These are phyloP conservation scores for Sugiyamaella sp. DNA, from an alignment of 1,139 yeast genomes.

Conservation along the genomic window DNA sequence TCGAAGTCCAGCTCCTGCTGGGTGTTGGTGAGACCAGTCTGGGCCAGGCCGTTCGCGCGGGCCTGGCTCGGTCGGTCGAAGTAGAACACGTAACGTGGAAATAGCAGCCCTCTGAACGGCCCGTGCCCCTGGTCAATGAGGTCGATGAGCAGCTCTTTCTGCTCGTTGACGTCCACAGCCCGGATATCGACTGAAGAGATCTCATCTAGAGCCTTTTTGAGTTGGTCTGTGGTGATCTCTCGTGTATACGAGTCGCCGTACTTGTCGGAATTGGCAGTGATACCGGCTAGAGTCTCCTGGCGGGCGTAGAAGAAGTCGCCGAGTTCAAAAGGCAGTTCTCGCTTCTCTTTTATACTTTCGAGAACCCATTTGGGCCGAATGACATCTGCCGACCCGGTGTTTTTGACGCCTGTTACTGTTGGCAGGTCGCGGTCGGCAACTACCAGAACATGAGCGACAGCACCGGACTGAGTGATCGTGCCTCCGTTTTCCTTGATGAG, in stretches of 20 bases:
- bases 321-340: constrained; percentile 62
- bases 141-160: constrained; percentile 15
- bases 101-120: constrained; percentile 21
- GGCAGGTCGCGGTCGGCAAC: constrained; percentile 56
- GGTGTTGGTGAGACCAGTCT: neutral
- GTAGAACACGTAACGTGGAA: constrained; percentile 20
- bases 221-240: constrained; percentile 7
- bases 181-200: neutral
- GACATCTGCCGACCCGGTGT: constrained; percentile 56
- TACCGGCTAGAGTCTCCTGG: constrained; percentile 22
- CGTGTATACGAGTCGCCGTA: constrained; percentile 40
- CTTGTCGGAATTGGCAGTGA: constrained; percentile 34
- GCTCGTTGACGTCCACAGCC: neutral
- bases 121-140: constrained; percentile 18
- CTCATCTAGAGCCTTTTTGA: neutral
- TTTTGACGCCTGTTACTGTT: constrained; percentile 49
- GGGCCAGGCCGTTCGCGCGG: constrained; percentile 7
- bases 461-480: constrained; percentile 26
- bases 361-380: constrained; percentile 71
- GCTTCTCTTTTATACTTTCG: constrained; percentile 56
- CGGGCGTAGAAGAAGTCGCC: constrained; percentile 26
- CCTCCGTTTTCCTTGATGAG: constrained; percentile 41
- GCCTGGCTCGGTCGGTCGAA: constrained; percentile 22
- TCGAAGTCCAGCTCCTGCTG: constrained; percentile 19
- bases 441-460: constrained; percentile 35